Evolutionary conservation across 352 stramenopile genomes (phyloP).

Genomic region (Pythium dissotocum): DNA sequence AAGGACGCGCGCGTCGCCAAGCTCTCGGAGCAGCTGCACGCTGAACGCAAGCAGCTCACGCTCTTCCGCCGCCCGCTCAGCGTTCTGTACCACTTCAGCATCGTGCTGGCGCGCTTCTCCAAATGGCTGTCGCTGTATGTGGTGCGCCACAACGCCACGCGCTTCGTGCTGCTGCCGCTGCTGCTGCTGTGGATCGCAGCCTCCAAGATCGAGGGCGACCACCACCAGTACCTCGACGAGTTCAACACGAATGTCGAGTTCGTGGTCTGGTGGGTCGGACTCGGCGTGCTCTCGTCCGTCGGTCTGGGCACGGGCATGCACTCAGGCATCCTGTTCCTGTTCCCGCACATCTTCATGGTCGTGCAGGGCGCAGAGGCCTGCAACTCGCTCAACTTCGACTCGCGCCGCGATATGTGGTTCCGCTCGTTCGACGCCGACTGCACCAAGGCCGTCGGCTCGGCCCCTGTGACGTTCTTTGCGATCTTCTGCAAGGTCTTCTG

Average conservation of each 20-base stretch:
- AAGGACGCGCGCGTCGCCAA: conserved; percentile 22
- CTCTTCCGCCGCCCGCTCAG: conserved; percentile 74
- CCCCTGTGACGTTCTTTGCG: conserved; percentile 73
- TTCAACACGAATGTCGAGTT: conserved; percentile 88
- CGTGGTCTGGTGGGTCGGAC: conserved; percentile 92
- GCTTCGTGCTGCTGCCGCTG: conserved; percentile 78
- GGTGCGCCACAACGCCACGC: conserved; percentile 65
- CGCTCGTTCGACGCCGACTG: conserved; percentile 78
- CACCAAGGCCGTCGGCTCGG: conserved; percentile 36
- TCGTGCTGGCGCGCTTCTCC: conserved; percentile 74
- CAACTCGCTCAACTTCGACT: conserved; percentile 87
- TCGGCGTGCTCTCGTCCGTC: conserved; percentile 93
- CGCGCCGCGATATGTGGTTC: conserved; percentile 90
- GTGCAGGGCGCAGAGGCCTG: conserved; percentile 88
- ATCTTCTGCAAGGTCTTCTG: conserved; percentile 92
- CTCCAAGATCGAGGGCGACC: conserved; percentile 65
- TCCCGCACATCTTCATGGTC: conserved; percentile 95
- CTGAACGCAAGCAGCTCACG: conserved; percentile 84
- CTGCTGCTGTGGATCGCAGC: conserved; percentile 64
- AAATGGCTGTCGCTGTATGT: conserved; percentile 72
- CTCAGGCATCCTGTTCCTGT: conserved; percentile 93
- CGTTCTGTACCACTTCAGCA: conserved; percentile 81
- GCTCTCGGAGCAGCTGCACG: conserved; percentile 62
- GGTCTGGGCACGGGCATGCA: conserved; percentile 94
- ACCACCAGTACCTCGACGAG: conserved; percentile 77